A percentile compares a stretch with the other conserved stretches of the same genome.
These are phyloP conservation scores for Penicillium salamii DNA, from an alignment of 495 filamentous ascomycete species.

Conservation along the genomic window DNA sequence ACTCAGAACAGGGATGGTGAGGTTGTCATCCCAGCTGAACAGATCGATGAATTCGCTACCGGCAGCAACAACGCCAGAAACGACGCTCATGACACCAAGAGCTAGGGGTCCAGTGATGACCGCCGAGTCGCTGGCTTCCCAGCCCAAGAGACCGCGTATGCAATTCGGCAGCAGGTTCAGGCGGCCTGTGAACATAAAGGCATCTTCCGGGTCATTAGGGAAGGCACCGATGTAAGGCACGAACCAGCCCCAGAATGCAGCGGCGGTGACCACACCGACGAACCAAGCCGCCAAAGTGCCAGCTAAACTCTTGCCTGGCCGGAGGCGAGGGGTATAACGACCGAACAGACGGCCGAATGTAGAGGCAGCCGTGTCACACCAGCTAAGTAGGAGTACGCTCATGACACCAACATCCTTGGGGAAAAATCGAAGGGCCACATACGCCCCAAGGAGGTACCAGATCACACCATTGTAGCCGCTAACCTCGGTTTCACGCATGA, in stretches of 20 bases:
- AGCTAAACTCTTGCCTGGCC: conserved; percentile 85
- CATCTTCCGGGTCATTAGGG: conserved; percentile 59
- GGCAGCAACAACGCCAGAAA: conserved; percentile 82
- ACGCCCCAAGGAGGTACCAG: conserved; percentile 90
- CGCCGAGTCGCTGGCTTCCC: conserved; percentile 38
- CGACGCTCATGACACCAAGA: conserved; percentile 79
- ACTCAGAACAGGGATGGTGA: conserved; percentile 91
- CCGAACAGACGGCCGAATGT: conserved; percentile 86
- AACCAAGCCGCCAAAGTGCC: conserved; percentile 80
- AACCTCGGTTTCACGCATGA: conserved; percentile 97
- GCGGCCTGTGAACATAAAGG: conserved; percentile 79
- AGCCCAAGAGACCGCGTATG: conserved; percentile 46
- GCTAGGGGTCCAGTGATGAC: conserved; percentile 64
- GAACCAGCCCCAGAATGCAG: conserved; percentile 81
- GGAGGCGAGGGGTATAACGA: conserved; percentile 78
- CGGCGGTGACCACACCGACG: conserved; percentile 77
- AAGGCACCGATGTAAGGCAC: conserved; percentile 67
- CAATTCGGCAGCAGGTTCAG: conserved; percentile 60
- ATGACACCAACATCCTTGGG: conserved; percentile 94
- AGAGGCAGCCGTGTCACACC: conserved; percentile 96
- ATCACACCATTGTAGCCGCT: conserved; percentile 93
- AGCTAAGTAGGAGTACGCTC: conserved; percentile 82
- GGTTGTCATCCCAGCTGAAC: conserved; percentile 93
- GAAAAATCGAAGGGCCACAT: conserved; percentile 78
- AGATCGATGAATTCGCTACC: conserved; percentile 88